Base-by-base conservation (phyloP, 805 yeast species). In the Candida methanosorbosa region DNA sequence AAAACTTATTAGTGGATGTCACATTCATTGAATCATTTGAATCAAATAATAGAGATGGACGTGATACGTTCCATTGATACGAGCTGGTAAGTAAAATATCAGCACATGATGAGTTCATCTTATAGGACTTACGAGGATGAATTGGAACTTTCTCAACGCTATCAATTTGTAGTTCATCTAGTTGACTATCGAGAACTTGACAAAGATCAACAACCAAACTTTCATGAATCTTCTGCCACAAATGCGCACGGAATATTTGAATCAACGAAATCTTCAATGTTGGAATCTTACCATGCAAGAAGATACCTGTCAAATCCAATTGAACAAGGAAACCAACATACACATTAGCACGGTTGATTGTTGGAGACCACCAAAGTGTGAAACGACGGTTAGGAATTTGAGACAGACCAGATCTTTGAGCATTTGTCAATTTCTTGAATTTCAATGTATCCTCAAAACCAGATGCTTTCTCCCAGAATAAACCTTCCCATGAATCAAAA, bases 331-430 rank as follows among this genome's bases (percentile, higher is more conserved):
- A 92, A 19, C 99, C 99, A 38, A 92, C 97, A 52, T 92, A 92
- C 18, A 92, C 97, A 52, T 92, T 92, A 5, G 98, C 98, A 43
- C 99, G 73, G 51, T 92, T 92, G 48, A 92, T 92, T 0, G 99
- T 92, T 5, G 99, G 99, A 0, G 97, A 87, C 99, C 99, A 92
- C 99, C 99, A 92, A 21, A 92, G 63, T 0, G 98, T 92, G 54
- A 92, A 92, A 30, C 99, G 72, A 55, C 99, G 79, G 54, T 92
- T 92, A 3, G 99, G 99, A 50, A 92, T 90, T 61, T 92, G 99
- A 51, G 94, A 84, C 44, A 92, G 70, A 54, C 99, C 99, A 4
- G 96, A 81, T 50, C 98, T 69, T 64, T 92, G 99, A 1, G 99
- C 99, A 59, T 90, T 90, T 1, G 99, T 92, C 46, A 92, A 70